Evolutionary conservation across 129 eudicot species (phyloP).

Genomic region (Ambrosia trifida): DNA sequence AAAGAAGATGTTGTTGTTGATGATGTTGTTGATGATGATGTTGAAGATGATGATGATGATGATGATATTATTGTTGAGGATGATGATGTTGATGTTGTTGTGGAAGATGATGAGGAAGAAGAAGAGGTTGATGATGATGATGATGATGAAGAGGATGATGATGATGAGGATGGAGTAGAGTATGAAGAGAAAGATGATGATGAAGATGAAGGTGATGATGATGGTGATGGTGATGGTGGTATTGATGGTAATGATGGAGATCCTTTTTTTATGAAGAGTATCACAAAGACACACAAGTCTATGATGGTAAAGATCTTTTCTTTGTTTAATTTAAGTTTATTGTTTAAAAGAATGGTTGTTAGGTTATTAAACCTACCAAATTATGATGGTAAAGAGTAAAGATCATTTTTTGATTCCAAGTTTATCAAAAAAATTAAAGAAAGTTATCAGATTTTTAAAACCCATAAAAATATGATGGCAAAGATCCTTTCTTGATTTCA

Average conservation of each 20-base stretch:
- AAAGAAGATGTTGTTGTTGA: background rate
- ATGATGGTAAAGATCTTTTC: constrained; percentile 12
- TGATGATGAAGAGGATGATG: background rate
- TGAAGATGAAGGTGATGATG: constrained; percentile 5
- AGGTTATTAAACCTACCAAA: too few relatives aligned
- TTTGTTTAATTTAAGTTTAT: too few relatives aligned
- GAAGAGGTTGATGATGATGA: constrained; percentile 6
- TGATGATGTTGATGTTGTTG: background rate
- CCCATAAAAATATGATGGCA: too few relatives aligned
- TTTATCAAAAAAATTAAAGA: too few relatives aligned
- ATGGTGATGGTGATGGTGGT: background rate
- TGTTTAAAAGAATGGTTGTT: too few relatives aligned
- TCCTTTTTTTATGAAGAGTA: background rate
- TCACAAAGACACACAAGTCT: background rate
- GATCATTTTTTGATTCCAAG: too few relatives aligned
- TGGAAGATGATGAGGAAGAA: background rate
- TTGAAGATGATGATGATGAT: background rate
- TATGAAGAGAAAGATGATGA: constrained; percentile 14
- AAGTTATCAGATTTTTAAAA: too few relatives aligned
- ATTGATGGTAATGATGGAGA: constrained; percentile 10
- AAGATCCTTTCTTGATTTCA: too few relatives aligned
- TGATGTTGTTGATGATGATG: background rate
- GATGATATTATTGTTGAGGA: background rate
- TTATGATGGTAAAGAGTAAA: too few relatives aligned
- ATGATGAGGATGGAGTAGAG: background rate